Evolutionary conservation across 805 yeast species (phyloP).

Genomic region (Schizosaccharomyces octosporus): DNA sequence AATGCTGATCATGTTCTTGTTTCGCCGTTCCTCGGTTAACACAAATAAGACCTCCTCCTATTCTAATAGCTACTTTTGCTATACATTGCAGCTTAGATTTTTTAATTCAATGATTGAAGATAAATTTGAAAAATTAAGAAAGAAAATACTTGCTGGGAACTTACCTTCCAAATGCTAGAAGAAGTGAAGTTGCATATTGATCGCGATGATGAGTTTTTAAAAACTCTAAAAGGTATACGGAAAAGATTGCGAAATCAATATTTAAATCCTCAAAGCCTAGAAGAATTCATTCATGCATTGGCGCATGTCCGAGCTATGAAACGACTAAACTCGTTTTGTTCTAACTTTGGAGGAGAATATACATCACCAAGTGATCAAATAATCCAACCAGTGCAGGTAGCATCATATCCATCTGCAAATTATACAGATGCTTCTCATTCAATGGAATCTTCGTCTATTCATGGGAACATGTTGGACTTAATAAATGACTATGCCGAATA

Average conservation of each 20-base stretch:
- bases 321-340: neutral
- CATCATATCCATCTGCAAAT: too few species aligned
- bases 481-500: neutral
- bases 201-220: neutral
- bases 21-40: too few species aligned
- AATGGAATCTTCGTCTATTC: too few species aligned
- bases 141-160: neutral
- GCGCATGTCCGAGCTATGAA: neutral
- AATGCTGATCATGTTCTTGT: too few species aligned
- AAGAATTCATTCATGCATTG: neutral
- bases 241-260: neutral
- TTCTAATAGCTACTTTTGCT: too few species aligned
- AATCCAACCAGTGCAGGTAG: too few species aligned
- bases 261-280: neutral
- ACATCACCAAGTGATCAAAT: neutral
- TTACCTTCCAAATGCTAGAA: neutral
- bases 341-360: neutral
- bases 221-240: neutral
- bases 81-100: too few species aligned
- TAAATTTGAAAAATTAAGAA: neutral
- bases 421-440: too few species aligned
- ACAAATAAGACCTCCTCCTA: too few species aligned
- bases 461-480: neutral
- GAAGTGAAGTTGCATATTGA: neutral
- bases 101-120: too few species aligned